Conservation (phyloP, 208 protist species). For the Acanthamoeba royreba region DNA sequence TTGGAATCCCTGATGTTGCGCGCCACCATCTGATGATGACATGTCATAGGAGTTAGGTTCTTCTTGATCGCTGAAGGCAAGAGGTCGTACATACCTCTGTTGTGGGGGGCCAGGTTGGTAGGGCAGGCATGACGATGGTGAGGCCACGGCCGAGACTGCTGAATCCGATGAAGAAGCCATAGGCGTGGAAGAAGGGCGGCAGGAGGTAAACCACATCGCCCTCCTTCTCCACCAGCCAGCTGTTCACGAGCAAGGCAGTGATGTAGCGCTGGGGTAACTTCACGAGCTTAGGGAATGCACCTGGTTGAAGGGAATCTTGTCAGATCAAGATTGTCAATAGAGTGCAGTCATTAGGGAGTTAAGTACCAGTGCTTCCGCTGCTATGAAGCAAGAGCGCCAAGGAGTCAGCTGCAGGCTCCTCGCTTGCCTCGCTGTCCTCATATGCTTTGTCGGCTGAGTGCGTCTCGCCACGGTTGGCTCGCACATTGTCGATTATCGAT, state of each 20-base stretch:
- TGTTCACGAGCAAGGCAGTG: not conserved
- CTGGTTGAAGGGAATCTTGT: no score
- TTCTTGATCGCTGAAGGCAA: no score
- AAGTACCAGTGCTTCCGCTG: not conserved
- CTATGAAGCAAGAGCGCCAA: not conserved
- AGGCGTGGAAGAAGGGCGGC: not conserved
- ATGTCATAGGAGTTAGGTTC: no score
- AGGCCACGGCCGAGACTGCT: not conserved
- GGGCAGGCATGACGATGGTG: not conserved
- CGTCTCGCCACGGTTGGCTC: not conserved
- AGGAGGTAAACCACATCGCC: not conserved
- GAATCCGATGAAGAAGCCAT: not conserved
- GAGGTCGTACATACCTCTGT: not conserved
- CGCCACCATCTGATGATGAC: not conserved
- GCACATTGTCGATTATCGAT: not conserved
- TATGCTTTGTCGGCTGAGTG: not conserved
- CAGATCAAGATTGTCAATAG: not conserved
- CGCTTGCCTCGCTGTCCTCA: not conserved
- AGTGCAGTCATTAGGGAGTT: not conserved
- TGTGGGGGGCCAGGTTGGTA: not conserved
- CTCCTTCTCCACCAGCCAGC: not conserved
- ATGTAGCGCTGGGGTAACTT: not conserved
- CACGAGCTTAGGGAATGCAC: not conserved
- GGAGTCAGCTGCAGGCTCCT: not conserved
- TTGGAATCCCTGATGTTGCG: not conserved